Base-by-base conservation (phyloP, 441 rosid genomes). In the Populus trichocarpa region DNA sequence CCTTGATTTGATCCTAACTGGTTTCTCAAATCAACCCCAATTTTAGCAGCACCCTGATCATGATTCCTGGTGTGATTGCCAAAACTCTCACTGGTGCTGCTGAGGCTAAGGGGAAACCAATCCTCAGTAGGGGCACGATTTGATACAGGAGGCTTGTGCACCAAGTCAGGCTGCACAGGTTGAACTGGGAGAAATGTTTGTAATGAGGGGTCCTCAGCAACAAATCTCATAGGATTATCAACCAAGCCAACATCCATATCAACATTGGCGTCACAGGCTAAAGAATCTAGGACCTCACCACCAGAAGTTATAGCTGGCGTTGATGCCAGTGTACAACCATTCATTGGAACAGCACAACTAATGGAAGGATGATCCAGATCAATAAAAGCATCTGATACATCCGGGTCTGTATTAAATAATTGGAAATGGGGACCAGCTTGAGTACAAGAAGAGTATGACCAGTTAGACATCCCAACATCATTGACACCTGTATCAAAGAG, bases 31-130 rank as follows among this genome's bases (percentile, higher is more conserved):
- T 77, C 74, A 73, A 40, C 42, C 64, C 69, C 81, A 61, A 68
- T 28, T 65, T 76, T 68, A 85, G 75, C 42, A 73, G 72, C 53
- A 67, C 77, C 33, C 85, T 87, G 75, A 80, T 86, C 74, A 81
- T 83, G 26, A 82, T 82, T 77, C 53, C 89, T 85, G 74, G 80
- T 77, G 28, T 80, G 84, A 83, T 88, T 87, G 76, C 87, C 93
- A 42, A 32, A 35, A 35, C 16, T 69, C 26, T 32, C 53, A 36
- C 26, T n/a, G 12, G 35, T 69, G 72, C 26, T 69, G 46, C 97
- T 93, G 71, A 93, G 91, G 75, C 92, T 90, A 76, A 93, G 95
- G 69, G 95, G 91, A 70, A 91, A 88, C 93, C 92, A 93, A 79
- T 89, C 95, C 76, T 90, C 97, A 70, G 80, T 81, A 36, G 86